Base-by-base conservation (phyloP, 352 stramenopile species). In the Globisporangium alternatum region DNA sequence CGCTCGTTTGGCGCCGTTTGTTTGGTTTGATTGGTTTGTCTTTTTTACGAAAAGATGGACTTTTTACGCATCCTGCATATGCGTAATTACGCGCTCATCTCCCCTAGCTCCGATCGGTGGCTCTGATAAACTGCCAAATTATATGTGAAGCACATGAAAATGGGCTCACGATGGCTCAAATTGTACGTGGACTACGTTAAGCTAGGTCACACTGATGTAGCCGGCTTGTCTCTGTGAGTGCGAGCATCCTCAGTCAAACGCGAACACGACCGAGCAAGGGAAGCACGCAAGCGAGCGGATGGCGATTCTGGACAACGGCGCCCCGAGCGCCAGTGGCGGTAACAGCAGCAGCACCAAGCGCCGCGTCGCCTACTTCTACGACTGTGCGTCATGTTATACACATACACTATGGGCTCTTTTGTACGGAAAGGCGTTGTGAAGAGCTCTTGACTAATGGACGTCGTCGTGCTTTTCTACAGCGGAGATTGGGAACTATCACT, bases 401-500 rank as follows among this genome's bases (percentile, higher is more conserved):
- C 25, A 28, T 28, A 28, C 41, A 5, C 5, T n/a, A 31, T 31
- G 13, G 19, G 19, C 2, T 48, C 25, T 66, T 35, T 22, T 56
- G 25, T 31, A n/a, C 21, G 1, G 17, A 0, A 19, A 19, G 13
- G 15, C n/a, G 25, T 39, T 56, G 15, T 15, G 17, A 21, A 35
- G 28, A 35, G 30, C 28, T 25, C 51, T 21, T 56, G 51, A 56
- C 51, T 4, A 37, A 41, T 30, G 52, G 25, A 19, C 15, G 17
- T 8, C 19, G 21, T 41, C 30, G 12, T 44, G 33, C 6, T 51
- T 12, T 58, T n/a, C 5, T n/a, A 35, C 74, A 96, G 93, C 92
- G 58, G 97, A 99, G 76, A 96, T 99, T 58, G 97, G 97, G 53
- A 99, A 99, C 77, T 99, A 98, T 69, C 93, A 99, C 74, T 99